These are phyloP conservation scores for Arthroderma sp. DNA, from an alignment of 2,329 filamentous ascomycete genomes.

Conservation along the genomic window DNA sequence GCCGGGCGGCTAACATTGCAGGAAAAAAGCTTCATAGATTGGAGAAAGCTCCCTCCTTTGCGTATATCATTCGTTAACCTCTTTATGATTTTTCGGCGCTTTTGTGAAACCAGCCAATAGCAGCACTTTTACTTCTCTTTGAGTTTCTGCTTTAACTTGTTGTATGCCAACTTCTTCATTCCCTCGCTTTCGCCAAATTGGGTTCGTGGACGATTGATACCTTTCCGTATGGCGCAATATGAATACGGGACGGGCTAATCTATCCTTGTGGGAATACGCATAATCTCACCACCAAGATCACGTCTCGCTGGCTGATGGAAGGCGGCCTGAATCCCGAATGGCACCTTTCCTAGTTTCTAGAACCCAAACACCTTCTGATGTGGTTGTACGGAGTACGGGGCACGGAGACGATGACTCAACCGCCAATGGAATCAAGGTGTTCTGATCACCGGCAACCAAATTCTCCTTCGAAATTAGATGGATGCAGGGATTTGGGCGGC, in stretches of 20 bases:
- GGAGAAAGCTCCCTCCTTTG: not conserved
- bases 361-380: not conserved
- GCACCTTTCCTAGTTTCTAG: not conserved
- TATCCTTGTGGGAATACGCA: not conserved
- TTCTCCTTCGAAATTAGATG: not conserved
- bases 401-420: not conserved
- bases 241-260: not conserved
- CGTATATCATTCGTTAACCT: not conserved
- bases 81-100: not conserved
- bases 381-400: too few relatives aligned
- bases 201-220: not conserved
- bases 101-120: not conserved
- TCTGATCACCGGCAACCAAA: not conserved
- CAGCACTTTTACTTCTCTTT: not conserved
- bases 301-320: not conserved
- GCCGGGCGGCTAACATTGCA: conserved; percentile 1
- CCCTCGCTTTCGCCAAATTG: not conserved
- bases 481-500: not conserved
- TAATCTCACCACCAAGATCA: not conserved
- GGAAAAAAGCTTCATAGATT: conserved; percentile 1
- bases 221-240: not conserved
- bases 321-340: not conserved
- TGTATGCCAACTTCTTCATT: not conserved
- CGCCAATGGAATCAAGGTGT: not conserved
- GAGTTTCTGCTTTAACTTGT: not conserved